Percentiles rank a stretch among this genome's conserved stretches.
Evolutionary conservation across 2,329 filamentous ascomycete species (phyloP).

Genomic region (Fusarium pininemorale): DNA sequence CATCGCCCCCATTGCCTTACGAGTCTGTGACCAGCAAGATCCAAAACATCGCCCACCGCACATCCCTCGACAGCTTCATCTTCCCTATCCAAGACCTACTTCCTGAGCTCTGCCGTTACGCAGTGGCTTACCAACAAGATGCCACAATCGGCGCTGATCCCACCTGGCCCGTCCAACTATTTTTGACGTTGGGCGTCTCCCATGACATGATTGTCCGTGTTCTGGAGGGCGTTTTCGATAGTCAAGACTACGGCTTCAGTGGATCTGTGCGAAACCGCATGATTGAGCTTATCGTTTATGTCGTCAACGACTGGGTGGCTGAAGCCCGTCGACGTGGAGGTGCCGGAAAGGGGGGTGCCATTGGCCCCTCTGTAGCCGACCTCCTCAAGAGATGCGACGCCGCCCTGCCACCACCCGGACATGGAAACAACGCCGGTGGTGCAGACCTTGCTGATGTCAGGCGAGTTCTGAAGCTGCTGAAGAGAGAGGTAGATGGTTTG

Average conservation of each 20-base stretch:
- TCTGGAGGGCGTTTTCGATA: conserved; percentile 66
- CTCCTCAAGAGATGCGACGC: conserved; percentile 61
- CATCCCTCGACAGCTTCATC: conserved; percentile 71
- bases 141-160: conserved; percentile 65
- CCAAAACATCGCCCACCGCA: conserved; percentile 71
- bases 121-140: conserved; percentile 67
- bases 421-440: conserved; percentile 56
- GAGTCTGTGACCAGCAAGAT: conserved; percentile 74
- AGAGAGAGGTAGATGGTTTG: conserved; percentile 56
- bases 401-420: conserved; percentile 51
- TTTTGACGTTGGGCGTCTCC: conserved; percentile 64
- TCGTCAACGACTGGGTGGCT: conserved; percentile 59
- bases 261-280: conserved; percentile 59
- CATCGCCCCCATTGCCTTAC: conserved; percentile 66
- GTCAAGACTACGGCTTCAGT: conserved; percentile 67
- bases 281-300: conserved; percentile 63
- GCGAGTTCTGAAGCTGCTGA: conserved; percentile 53
- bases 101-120: conserved; percentile 70
- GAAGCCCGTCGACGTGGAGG: conserved; percentile 60
- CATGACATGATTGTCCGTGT: conserved; percentile 65
- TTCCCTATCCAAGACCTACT: conserved; percentile 71
- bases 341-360: conserved; percentile 50
- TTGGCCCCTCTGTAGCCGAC: conserved; percentile 58
- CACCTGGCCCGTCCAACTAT: conserved; percentile 66
- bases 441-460: conserved; percentile 56